Evolutionary conservation across 805 yeast species (phyloP).

Genomic region (Huiozyma naganishii): DNA sequence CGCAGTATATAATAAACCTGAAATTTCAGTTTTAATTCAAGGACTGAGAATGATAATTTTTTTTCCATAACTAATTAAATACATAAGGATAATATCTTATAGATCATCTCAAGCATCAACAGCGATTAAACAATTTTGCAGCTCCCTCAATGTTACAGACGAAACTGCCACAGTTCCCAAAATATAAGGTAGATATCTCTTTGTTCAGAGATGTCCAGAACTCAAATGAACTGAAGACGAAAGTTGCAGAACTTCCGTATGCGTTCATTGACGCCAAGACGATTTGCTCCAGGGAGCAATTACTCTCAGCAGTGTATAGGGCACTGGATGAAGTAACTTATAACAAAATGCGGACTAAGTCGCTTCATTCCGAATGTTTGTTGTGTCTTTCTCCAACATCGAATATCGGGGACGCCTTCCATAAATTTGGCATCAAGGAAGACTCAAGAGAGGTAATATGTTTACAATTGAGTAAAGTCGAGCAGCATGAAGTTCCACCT

Average conservation of each 20-base stretch:
- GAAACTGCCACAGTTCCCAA: slow-evolving; percentile 39
- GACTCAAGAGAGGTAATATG: slow-evolving; percentile 34
- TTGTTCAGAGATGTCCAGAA: slow-evolving; percentile 39
- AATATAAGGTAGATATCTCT: slow-evolving; percentile 29
- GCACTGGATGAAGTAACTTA: slow-evolving; percentile 42
- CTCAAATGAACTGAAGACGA: slow-evolving; percentile 31
- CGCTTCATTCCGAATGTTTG: slow-evolving; percentile 61
- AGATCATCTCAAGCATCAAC: too few relatives aligned
- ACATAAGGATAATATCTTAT: too few relatives aligned
- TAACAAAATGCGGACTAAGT: slow-evolving; percentile 46
- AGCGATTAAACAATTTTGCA: too few relatives aligned
- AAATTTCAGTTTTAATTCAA: too few relatives aligned
- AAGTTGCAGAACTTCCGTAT: slow-evolving; percentile 42
- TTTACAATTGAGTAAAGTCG: slow-evolving; percentile 3
- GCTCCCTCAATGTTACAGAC: slow-evolving; percentile 4
- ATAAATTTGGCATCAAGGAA: slow-evolving; percentile 56
- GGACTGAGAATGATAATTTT: too few relatives aligned
- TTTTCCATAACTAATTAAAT: too few relatives aligned
- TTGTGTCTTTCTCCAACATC: slow-evolving; percentile 59
- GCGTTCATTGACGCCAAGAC: slow-evolving; percentile 56
- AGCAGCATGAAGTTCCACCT: slow-evolving; percentile 7
- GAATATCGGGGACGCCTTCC: slow-evolving; percentile 58
- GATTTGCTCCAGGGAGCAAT: slow-evolving; percentile 50
- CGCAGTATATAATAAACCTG: too few relatives aligned
- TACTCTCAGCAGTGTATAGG: slow-evolving; percentile 49